Evolutionary conservation across 768 basidiomycete genomes (phyloP).

Genomic region (Lyophyllum shimeji): DNA sequence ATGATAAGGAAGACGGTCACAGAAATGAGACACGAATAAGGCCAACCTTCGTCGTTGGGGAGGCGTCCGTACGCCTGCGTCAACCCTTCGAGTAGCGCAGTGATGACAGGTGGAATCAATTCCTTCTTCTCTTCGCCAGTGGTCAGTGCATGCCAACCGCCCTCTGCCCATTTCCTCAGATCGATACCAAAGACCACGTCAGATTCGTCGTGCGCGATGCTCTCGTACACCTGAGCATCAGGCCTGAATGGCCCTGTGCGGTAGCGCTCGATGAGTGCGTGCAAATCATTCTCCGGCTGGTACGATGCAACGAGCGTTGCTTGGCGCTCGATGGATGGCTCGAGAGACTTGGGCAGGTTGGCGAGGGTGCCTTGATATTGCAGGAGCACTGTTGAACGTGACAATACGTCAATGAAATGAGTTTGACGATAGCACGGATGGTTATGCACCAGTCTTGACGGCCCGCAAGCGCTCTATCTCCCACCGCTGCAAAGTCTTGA

Average conservation of each 20-base stretch:
- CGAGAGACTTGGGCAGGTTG: constrained; percentile 68
- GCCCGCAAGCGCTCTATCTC: constrained; percentile 81
- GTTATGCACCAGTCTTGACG: constrained; percentile 70
- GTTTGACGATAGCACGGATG: constrained; percentile 18
- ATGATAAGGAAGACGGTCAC: background rate
- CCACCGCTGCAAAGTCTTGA: constrained; percentile 82
- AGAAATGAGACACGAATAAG: background rate
- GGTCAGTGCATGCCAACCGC: constrained; percentile 63
- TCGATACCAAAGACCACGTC: constrained; percentile 93
- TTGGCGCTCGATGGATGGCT: constrained; percentile 66
- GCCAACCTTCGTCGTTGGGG: constrained; percentile 62
- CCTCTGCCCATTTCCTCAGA: constrained; percentile 87
- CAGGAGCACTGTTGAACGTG: constrained; percentile 55
- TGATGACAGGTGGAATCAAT: constrained; percentile 71
- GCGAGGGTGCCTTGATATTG: constrained; percentile 84
- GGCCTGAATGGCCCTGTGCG: constrained; percentile 94
- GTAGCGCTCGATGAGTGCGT: constrained; percentile 87
- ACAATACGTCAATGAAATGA: constrained; percentile 17
- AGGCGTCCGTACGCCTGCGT: constrained; percentile 61
- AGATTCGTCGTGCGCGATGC: constrained; percentile 75
- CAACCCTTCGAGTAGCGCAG: constrained; percentile 62
- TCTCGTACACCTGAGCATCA: constrained; percentile 81
- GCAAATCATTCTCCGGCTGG: constrained; percentile 86
- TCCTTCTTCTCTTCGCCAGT: constrained; percentile 61
- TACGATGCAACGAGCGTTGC: constrained; percentile 78